phyloP scores from a whole-genome alignment of 495 filamentous ascomycete genomes.

The Aspergillus hancockii region DNA sequence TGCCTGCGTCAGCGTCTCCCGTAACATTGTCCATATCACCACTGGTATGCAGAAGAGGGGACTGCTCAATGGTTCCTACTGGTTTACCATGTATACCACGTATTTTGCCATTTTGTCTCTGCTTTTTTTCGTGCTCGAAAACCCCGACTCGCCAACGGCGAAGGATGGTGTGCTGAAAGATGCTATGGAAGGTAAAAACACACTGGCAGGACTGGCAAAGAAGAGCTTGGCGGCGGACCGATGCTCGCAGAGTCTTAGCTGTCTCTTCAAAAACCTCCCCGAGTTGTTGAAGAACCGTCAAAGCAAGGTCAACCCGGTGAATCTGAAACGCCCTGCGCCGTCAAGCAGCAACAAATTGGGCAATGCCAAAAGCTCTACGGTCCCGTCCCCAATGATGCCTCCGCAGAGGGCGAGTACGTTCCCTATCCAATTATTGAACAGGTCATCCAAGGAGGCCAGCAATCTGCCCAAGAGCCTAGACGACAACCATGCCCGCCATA shows the following conservation, averaged over 20 bases:
- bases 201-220: constrained; percentile 73
- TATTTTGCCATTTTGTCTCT: constrained; percentile 93
- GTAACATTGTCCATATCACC: constrained; percentile 92
- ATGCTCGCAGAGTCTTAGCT: constrained; percentile 70
- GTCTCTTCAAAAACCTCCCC: constrained; percentile 80
- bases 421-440: constrained; percentile 38
- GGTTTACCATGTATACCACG: constrained; percentile 95
- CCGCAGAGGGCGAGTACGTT: constrained; percentile 52
- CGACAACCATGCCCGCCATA: constrained; percentile 28
- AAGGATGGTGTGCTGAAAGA: constrained; percentile 78
- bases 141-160: constrained; percentile 73
- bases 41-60: constrained; percentile 83
- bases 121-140: constrained; percentile 88
- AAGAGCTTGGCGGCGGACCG: constrained; percentile 87
- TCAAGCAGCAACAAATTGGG: constrained; percentile 22
- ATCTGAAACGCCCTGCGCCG: constrained; percentile 45
- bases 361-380: constrained; percentile 28
- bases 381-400: constrained; percentile 30
- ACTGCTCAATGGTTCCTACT: constrained; percentile 85
- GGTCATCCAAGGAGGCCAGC: constrained; percentile 23
- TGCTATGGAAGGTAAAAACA: constrained; percentile 78
- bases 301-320: constrained; percentile 41
- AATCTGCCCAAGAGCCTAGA: constrained; percentile 36
- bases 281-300: constrained; percentile 62
- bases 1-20: constrained; percentile 86